Percentiles rank a stretch among this genome's conserved stretches.
Conservation (phyloP, 768 basidiomycete species). For the Tubosaeta sp. region DNA sequence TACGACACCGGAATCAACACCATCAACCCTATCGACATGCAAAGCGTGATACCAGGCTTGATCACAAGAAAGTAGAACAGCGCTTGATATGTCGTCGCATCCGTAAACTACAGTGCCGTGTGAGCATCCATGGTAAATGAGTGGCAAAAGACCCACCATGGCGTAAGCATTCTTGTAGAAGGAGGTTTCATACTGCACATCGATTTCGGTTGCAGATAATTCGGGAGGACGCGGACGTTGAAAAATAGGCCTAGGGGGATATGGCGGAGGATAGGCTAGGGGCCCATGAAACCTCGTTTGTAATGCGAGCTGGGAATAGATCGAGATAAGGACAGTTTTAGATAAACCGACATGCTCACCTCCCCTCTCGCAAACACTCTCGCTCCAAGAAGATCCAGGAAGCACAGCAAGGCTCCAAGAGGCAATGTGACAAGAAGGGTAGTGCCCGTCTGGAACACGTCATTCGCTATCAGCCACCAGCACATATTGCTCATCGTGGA, state of each 20-base stretch:
- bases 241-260: slow-evolving; percentile 73
- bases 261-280: slow-evolving; percentile 55
- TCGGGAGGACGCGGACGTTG: slow-evolving; percentile 54
- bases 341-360: slow-evolving; percentile 33
- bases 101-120: slow-evolving; percentile 55
- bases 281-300: slow-evolving; percentile 70
- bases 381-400: slow-evolving; percentile 72
- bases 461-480: slow-evolving; percentile 13
- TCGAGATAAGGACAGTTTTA: slow-evolving; percentile 10
- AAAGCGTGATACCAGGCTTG: slow-evolving; percentile 75
- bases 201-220: slow-evolving; percentile 47
- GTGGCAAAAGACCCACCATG: slow-evolving; percentile 50
- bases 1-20: slow-evolving; percentile 55
- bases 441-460: slow-evolving; percentile 57
- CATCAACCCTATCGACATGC: slow-evolving; percentile 53
- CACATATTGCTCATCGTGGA: slow-evolving; percentile 6
- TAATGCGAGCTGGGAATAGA: slow-evolving; percentile 47
- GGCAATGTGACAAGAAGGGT: slow-evolving; percentile 77
- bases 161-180: slow-evolving; percentile 81
- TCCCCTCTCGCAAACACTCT: slow-evolving; percentile 68
- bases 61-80: slow-evolving; percentile 87
- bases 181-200: slow-evolving; percentile 55
- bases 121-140: slow-evolving; percentile 5
- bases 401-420: slow-evolving; percentile 72
- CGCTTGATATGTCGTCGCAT: slow-evolving; percentile 77